Evolutionary conservation across 2,329 filamentous ascomycete species (phyloP).

Genomic region (Pseudogymnoascus sp.): DNA sequence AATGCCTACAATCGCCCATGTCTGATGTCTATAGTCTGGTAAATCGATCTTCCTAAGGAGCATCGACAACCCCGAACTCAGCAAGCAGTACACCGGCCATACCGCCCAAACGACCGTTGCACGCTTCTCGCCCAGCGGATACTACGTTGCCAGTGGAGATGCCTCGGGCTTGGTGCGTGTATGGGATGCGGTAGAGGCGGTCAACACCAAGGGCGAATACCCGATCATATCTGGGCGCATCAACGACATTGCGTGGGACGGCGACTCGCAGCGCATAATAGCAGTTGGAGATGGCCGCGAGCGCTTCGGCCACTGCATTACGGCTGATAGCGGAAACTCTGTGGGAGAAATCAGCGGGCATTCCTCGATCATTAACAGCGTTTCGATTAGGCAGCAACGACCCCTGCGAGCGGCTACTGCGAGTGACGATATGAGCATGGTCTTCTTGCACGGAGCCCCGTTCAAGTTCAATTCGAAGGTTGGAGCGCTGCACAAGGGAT

Average conservation of each 20-base stretch:
- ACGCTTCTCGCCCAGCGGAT: conserved; percentile 87
- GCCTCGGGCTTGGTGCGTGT: conserved; percentile 75
- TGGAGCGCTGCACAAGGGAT: conserved; percentile 73
- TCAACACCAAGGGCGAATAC: conserved; percentile 84
- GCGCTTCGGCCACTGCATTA: conserved; percentile 88
- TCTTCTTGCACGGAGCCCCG: conserved; percentile 87
- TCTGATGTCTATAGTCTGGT: conserved; percentile 54
- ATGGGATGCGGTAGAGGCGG: conserved; percentile 83
- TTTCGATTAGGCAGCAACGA: conserved; percentile 80
- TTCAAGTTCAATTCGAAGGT: conserved; percentile 93
- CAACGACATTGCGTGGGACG: conserved; percentile 96
- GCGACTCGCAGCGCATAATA: conserved; percentile 91
- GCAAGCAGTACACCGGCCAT: conserved; percentile 88
- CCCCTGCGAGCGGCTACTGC: conserved; percentile 89
- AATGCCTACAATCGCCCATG: neutral
- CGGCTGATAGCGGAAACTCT: conserved; percentile 88
- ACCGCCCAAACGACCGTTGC: conserved; percentile 84
- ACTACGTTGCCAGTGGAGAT: conserved; percentile 91
- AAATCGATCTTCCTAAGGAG: conserved; percentile 95
- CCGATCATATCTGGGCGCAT: conserved; percentile 89
- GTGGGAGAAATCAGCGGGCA: conserved; percentile 93
- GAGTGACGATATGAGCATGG: conserved; percentile 79
- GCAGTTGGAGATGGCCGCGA: conserved; percentile 93
- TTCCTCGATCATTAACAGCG: conserved; percentile 81
- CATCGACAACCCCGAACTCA: conserved; percentile 78